These are phyloP conservation scores for Zoysia japonica DNA, from an alignment of 176 grass and related monocot genomes.

Conservation along the genomic window DNA sequence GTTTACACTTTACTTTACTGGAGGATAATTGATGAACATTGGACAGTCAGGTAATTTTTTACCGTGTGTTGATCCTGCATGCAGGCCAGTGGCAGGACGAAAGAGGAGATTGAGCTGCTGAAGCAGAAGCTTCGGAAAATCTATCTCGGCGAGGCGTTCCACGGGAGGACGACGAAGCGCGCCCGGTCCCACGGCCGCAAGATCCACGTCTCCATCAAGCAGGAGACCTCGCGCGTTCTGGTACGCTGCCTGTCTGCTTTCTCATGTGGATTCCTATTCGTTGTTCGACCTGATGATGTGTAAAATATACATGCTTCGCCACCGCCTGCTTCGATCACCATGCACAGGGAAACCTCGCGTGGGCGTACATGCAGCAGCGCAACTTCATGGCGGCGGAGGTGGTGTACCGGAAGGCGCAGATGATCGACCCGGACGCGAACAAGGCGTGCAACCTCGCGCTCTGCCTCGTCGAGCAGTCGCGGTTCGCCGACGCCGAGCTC, in stretches of 20 bases:
- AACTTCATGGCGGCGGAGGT: conserved; percentile 83
- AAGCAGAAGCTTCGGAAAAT: conserved; percentile 83
- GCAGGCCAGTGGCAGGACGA: conserved; percentile 60
- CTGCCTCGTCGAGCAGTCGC: conserved; percentile 70
- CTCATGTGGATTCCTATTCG: not conserved
- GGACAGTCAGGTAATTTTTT: no score
- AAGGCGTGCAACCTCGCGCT: conserved; percentile 80
- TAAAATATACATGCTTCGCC: not conserved
- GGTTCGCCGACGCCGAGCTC: conserved; percentile 52
- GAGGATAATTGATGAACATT: no score
- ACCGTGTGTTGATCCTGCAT: not conserved
- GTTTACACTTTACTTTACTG: not conserved
- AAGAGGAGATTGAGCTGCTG: conserved; percentile 83
- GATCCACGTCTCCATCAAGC: conserved; percentile 81
- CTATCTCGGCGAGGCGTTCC: conserved; percentile 77
- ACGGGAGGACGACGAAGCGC: conserved; percentile 59
- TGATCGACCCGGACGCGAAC: conserved; percentile 85
- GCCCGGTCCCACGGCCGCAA: conserved; percentile 82
- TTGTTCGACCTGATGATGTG: no score
- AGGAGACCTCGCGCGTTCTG: conserved; percentile 76
- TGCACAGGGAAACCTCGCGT: conserved; percentile 71
- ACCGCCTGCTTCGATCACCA: not conserved
- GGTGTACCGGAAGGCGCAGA: conserved; percentile 85
- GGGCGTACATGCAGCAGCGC: conserved; percentile 89
- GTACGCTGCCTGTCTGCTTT: not conserved